These are phyloP conservation scores for Tricholoma sp. DNA, from an alignment of 768 basidiomycete species.

Conservation along the genomic window DNA sequence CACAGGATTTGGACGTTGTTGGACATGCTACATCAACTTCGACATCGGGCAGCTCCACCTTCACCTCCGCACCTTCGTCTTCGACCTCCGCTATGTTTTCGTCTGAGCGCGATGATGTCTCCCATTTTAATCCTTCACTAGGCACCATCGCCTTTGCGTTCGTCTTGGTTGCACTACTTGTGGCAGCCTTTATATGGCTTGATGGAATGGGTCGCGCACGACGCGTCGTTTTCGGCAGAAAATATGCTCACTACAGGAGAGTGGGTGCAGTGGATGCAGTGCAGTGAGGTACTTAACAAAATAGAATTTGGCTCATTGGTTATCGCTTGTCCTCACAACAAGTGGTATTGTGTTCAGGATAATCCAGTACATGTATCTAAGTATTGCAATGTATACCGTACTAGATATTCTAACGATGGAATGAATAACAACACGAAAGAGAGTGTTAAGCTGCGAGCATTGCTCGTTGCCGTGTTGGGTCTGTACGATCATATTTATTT, in stretches of 20 bases:
- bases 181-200: conserved; percentile 43
- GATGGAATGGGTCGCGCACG: conserved; percentile 46
- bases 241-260: conserved; percentile 37
- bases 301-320: not conserved
- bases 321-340: not conserved
- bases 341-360: not conserved
- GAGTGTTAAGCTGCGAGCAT: conserved; percentile 6
- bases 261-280: conserved; percentile 45
- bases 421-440: not conserved
- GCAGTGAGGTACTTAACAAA: conserved; percentile 31
- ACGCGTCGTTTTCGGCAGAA: conserved; percentile 32
- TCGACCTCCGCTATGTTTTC: conserved; percentile 3
- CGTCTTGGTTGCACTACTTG: conserved; percentile 40
- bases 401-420: not conserved
- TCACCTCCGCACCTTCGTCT: conserved; percentile 1
- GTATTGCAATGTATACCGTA: not conserved
- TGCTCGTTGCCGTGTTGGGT: conserved; percentile 32
- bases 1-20: conserved; percentile 33
- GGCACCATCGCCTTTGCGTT: conserved; percentile 31
- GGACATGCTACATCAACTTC: conserved; percentile 15
- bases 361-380: not conserved
- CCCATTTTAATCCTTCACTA: conserved; percentile 18
- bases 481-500: conserved; percentile 17
- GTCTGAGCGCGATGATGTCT: conserved; percentile 10
- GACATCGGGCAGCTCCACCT: conserved; percentile 7